These are phyloP conservation scores for Allomyces macrogynus DNA, from an alignment of 192 early-diverging fungal genomes.

Conservation along the genomic window DNA sequence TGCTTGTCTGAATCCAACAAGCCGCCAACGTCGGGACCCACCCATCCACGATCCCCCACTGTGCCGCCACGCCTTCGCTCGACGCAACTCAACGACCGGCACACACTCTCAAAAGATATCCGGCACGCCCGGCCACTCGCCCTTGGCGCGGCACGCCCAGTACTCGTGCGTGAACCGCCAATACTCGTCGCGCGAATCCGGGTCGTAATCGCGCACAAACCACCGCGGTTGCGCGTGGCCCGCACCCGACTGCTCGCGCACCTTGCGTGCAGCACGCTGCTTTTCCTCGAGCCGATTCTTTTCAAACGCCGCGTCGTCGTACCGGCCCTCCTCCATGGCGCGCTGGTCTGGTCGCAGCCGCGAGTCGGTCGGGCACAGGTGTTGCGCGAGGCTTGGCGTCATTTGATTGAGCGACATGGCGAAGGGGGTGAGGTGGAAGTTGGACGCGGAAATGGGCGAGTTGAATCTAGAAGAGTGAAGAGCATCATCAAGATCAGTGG, in stretches of 20 bases:
- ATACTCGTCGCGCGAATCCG: slow-evolving; percentile 42
- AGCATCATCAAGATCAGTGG: too few species aligned
- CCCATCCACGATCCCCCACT: too few species aligned
- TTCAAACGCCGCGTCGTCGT: slow-evolving; percentile 47
- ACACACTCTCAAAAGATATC: background rate
- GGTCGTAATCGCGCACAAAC: slow-evolving; percentile 49
- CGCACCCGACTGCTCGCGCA: slow-evolving; percentile 34
- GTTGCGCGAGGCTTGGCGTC: slow-evolving; percentile 25
- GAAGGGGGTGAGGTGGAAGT: slow-evolving; percentile 56
- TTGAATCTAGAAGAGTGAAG: too few species aligned
- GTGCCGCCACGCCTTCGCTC: too few species aligned
- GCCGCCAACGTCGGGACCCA: too few species aligned
- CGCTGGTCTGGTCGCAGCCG: slow-evolving; percentile 67
- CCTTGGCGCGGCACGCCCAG: slow-evolving; percentile 41
- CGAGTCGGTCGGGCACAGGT: slow-evolving; percentile 60
- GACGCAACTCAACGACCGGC: too few species aligned
- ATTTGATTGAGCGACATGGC: slow-evolving; percentile 59
- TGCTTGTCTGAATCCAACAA: too few species aligned
- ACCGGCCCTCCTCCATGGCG: slow-evolving; percentile 65
- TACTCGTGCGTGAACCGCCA: slow-evolving; percentile 49
- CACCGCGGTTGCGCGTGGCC: slow-evolving; percentile 39
- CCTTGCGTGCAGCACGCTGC: slow-evolving; percentile 41
- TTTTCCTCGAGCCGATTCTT: slow-evolving; percentile 57
- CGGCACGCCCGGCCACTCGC: slow-evolving; percentile 4
- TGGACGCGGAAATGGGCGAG: slow-evolving; percentile 8